Base-by-base conservation (phyloP, 257 asterid species). In the Plantago elongata region DNA sequence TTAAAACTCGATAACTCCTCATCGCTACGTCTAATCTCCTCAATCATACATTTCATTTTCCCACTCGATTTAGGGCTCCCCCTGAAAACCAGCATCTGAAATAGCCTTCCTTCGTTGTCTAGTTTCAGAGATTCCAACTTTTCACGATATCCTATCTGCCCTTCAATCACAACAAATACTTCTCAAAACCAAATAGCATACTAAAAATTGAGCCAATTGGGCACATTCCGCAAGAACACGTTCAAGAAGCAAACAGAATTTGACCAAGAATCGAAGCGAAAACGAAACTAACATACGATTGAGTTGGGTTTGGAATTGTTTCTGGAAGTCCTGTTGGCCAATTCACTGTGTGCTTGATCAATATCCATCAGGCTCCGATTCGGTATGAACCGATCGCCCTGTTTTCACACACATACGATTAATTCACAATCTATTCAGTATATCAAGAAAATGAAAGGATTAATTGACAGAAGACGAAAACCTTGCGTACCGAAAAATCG, bases 321-420 rank as follows among this genome's bases (percentile, higher is more conserved):
- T 54, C 57, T 65, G 16, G 51, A 34, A 22, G 50, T 27, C 69
- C 61, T 61, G 67, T 50, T 85, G 9, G 87, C 85, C 84, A 88
- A 80, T 64, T 69, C 69, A 58, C 77, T 73, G 34, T 69, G 85
- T 55, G 95, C 94, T 78, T 77, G 95, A 79, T 83, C 84, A 63
- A 89, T 81, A 84, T 89, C 83, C 95, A 87, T 89, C 76, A 87
- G 72, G 72, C 97, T 89, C 79, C 97, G 62, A 57, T 81, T 89
- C 5, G 95, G 97, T 57, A 89, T 89, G 65, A 89, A 89, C 69
- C 95, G 76, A 76, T 89, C 97, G 27, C 94, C 95, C 95, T 86
- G 30, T 56, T 34, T 34, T 34, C 13, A 49, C 17, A 62, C 56
- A 51, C 40, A 44, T 58, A 43, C 18, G 45, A 11, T 59, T 43